phyloP scores from a whole-genome alignment of 257 asterid genomes.

The Salvia hispanica region DNA sequence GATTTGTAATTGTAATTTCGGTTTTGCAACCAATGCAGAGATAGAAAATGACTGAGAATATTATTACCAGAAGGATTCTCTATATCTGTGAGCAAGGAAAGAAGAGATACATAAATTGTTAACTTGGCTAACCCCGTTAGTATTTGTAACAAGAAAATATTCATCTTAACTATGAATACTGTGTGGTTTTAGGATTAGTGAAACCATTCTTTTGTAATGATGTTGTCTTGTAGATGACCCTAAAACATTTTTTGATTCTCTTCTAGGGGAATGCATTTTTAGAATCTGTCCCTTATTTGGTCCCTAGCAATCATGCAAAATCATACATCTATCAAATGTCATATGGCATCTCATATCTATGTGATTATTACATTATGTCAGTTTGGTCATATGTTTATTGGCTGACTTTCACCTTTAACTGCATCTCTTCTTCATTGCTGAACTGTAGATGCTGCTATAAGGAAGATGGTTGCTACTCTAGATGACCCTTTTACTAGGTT shows the following conservation, averaged over 20 bases:
- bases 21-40: not conserved
- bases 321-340: too few species aligned
- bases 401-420: conserved; percentile 11
- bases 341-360: conserved; percentile 10
- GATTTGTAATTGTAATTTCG: conserved; percentile 3
- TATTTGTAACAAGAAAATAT: not conserved
- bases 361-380: not conserved
- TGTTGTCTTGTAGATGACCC: not conserved
- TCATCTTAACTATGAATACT: not conserved
- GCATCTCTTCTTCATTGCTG: conserved; percentile 26
- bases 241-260: not conserved
- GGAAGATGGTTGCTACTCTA: conserved; percentile 91
- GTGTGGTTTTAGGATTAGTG: not conserved
- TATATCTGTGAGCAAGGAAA: not conserved
- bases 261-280: too few species aligned
- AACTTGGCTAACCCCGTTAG: not conserved
- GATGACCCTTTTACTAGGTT: conserved; percentile 97
- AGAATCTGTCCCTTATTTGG: not conserved
- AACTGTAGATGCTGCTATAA: conserved; percentile 76
- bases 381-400: conserved; percentile 11
- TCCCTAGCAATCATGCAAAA: too few species aligned
- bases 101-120: not conserved
- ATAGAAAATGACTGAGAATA: conserved; percentile 6
- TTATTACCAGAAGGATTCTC: not conserved
- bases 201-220: not conserved